Base-by-base conservation (phyloP, 495 filamentous ascomycete genomes). In the Podospora appendiculata region DNA sequence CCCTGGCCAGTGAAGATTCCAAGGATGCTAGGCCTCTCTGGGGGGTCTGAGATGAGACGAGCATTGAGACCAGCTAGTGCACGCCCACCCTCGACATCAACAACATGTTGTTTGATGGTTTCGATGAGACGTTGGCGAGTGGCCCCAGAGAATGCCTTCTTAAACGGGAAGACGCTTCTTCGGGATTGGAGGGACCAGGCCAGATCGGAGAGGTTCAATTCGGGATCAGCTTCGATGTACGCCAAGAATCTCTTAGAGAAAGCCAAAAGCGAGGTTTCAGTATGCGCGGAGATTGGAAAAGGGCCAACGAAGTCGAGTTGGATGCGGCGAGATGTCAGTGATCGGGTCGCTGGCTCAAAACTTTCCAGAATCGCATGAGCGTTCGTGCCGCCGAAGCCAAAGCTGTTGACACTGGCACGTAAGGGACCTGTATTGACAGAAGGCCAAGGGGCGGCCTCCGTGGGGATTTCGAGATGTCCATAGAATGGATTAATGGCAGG, bases 401-500 rank as follows among this genome's bases (percentile, higher is more conserved):
- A 53, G 41, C 41, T 51, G 45, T 52, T 52, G 34, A 55, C 41
- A 45, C 41, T 52, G 36, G 64, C 39, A 55, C 50, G 33, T 3
- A 41, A 16, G 4, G 34, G 43, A 32, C 54, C 50, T 14, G 8
- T n/a, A 6, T 41, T 2, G 4, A 45, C 12, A 8, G 12, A n/a
- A 4, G 54, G 51, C 51, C 54, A 57, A 1, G 45, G 45, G 12
- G 17, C 18, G 44, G 45, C 38, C 16, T 55, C 46, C 6, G 48
- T 65, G 0, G 64, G 65, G 13, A 75, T 48, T 55, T 64, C 34
- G 0, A 59, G 25, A 41, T 52, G 40, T 34, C 7, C 16, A 8
- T 57, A 48, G 38, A 32, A 50, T 3, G 45, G 54, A 34, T 66
- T 53, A 16, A 73, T 65, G 6, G 56, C 61, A 0, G 77, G 69